Base-by-base conservation (phyloP, 495 filamentous ascomycete genomes). In the Poronia punctata region DNA sequence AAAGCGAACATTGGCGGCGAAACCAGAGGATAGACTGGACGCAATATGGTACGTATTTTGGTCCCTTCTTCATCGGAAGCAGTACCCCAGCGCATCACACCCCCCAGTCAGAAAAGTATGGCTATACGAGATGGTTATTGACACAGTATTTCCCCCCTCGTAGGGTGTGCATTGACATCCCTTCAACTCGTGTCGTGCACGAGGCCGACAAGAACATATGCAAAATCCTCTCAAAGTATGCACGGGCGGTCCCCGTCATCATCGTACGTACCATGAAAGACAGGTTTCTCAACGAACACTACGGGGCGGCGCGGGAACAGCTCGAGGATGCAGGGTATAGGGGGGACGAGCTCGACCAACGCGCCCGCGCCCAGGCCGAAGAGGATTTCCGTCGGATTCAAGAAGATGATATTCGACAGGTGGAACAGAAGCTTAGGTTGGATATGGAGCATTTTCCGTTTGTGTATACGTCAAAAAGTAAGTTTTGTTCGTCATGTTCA, bases 1-100 rank as follows among this genome's bases (percentile, higher is more conserved):
- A 18, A 45, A 45, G 21, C 42, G 42, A 26, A 35, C 42, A 33
- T n/a, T 27, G 14, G 35, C 42, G 19, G 14, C 32, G 5, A 38
- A 27, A 8, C 7, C 34, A 1, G 42, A 45, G 1, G 42, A 45
- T n/a, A 45, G 42, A 12, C 16, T 45, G 4, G 42, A 45, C n/a
- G 42, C 42, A 30, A 45, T 45, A 31, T 45, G 42, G 42, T 45
- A 19, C 29, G 42, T 45, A 9, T 24, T n/a, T n/a, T n/a, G n/a
- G n/a, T n/a, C n/a, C n/a, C n/a, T n/a, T n/a, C n/a, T n/a, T n/a
- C n/a, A n/a, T n/a, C n/a, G n/a, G n/a, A n/a, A n/a, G n/a, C n/a
- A n/a, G n/a, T n/a, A n/a, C n/a, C n/a, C n/a, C n/a, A n/a, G n/a
- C n/a, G n/a, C n/a, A n/a, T n/a, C n/a, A n/a, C n/a, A n/a, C n/a